A percentile compares a stretch with the other conserved stretches of the same genome.
phyloP scores from a whole-genome alignment of 306 rosid genomes.

The Calophaca sinica region DNA sequence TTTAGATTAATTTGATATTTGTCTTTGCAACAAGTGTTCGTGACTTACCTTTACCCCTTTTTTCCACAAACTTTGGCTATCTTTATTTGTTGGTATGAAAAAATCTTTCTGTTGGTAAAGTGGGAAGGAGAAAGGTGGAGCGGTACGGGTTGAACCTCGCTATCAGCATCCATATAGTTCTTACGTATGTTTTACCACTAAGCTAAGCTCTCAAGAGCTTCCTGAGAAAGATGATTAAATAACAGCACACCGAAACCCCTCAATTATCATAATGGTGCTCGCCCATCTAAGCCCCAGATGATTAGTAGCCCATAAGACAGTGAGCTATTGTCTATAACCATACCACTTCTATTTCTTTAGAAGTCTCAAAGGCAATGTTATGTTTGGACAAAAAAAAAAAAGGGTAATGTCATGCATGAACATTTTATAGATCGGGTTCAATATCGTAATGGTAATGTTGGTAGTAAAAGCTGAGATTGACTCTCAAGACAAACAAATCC shows the following conservation, averaged over 20 bases:
- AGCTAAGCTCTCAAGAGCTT: too few relatives aligned
- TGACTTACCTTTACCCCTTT: too few relatives aligned
- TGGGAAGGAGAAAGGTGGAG: too few relatives aligned
- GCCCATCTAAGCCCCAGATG: neutral
- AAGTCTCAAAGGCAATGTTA: constrained; percentile 4
- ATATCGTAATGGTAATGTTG: neutral
- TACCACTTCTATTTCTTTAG: neutral
- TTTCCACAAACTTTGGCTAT: too few relatives aligned
- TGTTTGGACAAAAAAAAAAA: neutral
- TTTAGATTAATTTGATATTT: too few relatives aligned
- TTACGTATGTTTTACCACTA: too few relatives aligned
- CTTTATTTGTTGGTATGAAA: too few relatives aligned
- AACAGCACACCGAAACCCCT: neutral
- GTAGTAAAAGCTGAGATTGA: neutral
- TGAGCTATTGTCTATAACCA: neutral
- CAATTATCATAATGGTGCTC: neutral
- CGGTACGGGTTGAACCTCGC: too few relatives aligned
- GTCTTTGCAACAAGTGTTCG: too few relatives aligned
- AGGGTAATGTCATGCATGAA: too few relatives aligned
- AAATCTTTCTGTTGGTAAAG: too few relatives aligned
- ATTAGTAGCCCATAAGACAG: neutral
- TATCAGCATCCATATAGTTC: too few relatives aligned
- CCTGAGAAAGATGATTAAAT: neutral
- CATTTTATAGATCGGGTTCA: neutral
- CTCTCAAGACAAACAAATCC: constrained; percentile 23